Conservation (phyloP, 345 rosid genomes). For the Kandelia obovata region DNA sequence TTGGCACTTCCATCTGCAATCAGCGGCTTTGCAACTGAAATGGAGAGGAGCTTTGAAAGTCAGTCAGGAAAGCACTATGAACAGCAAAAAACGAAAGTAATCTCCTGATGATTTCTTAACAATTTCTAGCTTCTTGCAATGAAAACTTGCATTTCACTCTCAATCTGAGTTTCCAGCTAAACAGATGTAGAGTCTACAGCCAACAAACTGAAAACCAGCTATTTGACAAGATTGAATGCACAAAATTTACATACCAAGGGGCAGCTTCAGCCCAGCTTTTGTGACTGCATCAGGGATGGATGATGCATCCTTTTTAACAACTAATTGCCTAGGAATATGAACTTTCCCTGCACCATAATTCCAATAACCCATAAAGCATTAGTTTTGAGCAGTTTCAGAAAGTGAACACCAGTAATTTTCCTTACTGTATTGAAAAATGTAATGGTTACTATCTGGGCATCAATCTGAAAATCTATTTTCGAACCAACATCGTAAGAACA, state of each 20-base stretch:
- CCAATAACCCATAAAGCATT: neutral
- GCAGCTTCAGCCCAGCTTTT: conserved; percentile 58
- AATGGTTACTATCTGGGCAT: neutral
- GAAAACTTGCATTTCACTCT: neutral
- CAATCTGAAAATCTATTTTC: neutral
- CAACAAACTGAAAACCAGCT: neutral
- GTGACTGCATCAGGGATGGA: conserved; percentile 57
- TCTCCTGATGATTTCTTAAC: neutral
- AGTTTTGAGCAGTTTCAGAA: conserved; percentile 8
- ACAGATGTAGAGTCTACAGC: conserved; percentile 3
- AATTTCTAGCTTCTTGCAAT: conserved; percentile 4
- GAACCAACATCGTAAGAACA: neutral
- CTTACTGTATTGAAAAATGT: neutral
- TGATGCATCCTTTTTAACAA: conserved; percentile 58
- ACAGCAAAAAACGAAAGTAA: neutral
- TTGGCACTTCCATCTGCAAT: conserved; percentile 77
- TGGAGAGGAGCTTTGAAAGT: neutral
- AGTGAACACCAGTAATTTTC: neutral
- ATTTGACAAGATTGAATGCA: neutral
- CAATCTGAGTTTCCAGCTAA: conserved; percentile 8
- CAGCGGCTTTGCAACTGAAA: conserved; percentile 77
- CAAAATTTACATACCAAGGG: conserved; percentile 45
- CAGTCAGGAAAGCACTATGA: neutral
- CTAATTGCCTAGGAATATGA: conserved; percentile 60
- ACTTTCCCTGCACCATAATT: conserved; percentile 49